Evolutionary conservation across 768 basidiomycete genomes (phyloP).

Genomic region (Inosperma sp.): DNA sequence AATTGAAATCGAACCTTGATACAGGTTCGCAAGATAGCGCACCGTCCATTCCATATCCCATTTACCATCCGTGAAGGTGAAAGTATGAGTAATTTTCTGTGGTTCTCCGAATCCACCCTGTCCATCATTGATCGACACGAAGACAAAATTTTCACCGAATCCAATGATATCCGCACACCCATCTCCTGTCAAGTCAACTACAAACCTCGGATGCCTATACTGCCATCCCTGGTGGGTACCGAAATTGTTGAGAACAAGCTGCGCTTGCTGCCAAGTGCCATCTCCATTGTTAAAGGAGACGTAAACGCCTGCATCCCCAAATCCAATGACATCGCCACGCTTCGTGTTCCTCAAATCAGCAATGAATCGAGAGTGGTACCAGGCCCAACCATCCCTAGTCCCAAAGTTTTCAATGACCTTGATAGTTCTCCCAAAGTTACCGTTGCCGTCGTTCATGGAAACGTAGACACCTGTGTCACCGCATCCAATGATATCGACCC

Average conservation of each 20-base stretch:
- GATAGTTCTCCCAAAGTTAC: constrained; percentile 5
- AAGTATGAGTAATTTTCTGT: not conserved
- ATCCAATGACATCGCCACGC: constrained; percentile 7
- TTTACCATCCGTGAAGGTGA: not conserved
- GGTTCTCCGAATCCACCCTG: not conserved
- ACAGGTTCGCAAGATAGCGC: constrained; percentile 1
- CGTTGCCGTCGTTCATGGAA: constrained; percentile 11
- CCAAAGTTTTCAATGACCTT: constrained; percentile 5
- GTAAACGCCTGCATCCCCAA: constrained; percentile 5
- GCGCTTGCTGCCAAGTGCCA: constrained; percentile 5
- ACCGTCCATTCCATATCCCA: constrained; percentile 3
- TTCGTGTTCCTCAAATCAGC: constrained; percentile 6
- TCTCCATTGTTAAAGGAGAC: constrained; percentile 8
- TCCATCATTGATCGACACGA: not conserved
- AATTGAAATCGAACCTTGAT: too few relatives aligned
- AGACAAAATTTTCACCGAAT: not conserved
- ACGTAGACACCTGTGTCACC: constrained; percentile 3
- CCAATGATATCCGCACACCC: constrained; percentile 9
- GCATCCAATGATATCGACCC: constrained; percentile 11
- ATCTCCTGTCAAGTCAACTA: constrained; percentile 10
- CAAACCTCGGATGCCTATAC: constrained; percentile 5
- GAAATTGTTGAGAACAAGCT: not conserved
- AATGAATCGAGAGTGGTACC: constrained; percentile 4
- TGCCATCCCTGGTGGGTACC: constrained; percentile 4
- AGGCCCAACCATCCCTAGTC: constrained; percentile 5